These are phyloP conservation scores for Fusarium nelsonii DNA, from an alignment of 2,329 filamentous ascomycete species.

Conservation along the genomic window DNA sequence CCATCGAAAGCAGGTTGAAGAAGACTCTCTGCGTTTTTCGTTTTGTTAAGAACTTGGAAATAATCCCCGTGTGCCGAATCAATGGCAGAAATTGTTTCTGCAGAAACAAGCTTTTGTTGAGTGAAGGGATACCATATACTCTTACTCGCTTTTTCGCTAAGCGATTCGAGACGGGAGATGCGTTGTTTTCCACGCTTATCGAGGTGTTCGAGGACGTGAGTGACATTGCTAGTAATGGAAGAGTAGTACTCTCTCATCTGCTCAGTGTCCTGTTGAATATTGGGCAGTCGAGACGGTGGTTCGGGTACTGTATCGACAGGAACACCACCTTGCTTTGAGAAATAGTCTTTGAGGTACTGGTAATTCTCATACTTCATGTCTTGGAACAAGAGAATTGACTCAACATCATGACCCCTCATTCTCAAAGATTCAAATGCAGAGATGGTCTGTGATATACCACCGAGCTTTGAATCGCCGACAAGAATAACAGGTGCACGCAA, in stretches of 20 bases:
- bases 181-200: conserved; percentile 66
- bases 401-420: conserved; percentile 83
- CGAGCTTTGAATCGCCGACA: conserved; percentile 79
- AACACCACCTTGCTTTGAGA: conserved; percentile 69
- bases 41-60: conserved; percentile 70
- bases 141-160: conserved; percentile 71
- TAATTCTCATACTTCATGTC: conserved; percentile 76
- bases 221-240: conserved; percentile 56
- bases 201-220: conserved; percentile 64
- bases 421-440: conserved; percentile 82
- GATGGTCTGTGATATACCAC: conserved; percentile 84
- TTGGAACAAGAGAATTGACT: conserved; percentile 76
- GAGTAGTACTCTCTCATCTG: conserved; percentile 75
- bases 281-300: conserved; percentile 65
- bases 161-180: conserved; percentile 68
- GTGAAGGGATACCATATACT: conserved; percentile 91
- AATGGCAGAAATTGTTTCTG: conserved; percentile 76
- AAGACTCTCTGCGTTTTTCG: not conserved
- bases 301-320: conserved; percentile 67
- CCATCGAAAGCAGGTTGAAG: conserved; percentile 77
- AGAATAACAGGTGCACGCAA: conserved; percentile 80
- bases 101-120: conserved; percentile 75
- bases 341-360: conserved; percentile 75
- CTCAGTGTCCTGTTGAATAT: conserved; percentile 62
- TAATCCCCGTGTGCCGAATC: conserved; percentile 85